Evolutionary conservation across 306 rosid genomes (phyloP).

Genomic region (Castanea mollissima): DNA sequence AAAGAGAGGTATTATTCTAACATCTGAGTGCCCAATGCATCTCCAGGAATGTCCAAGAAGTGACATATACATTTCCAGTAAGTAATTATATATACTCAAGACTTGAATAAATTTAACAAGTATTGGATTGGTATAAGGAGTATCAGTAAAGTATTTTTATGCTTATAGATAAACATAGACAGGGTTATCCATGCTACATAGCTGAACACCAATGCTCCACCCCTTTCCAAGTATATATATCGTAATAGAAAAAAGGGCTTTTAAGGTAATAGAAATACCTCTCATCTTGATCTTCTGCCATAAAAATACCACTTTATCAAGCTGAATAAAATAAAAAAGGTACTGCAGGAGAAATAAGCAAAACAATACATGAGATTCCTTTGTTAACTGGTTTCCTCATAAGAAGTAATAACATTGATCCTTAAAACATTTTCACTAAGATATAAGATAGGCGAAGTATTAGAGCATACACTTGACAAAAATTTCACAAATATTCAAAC

Average conservation of each 20-base stretch:
- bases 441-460: not conserved
- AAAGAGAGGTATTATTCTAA: not conserved
- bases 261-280: constrained; percentile 40
- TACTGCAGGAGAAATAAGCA: constrained; percentile 45
- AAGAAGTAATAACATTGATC: not conserved
- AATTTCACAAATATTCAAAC: not conserved
- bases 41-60: not conserved
- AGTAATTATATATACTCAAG: not conserved
- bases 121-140: not conserved
- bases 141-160: not conserved
- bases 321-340: constrained; percentile 70
- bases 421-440: not conserved
- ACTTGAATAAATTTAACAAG: not conserved
- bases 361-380: constrained; percentile 12
- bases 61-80: not conserved
- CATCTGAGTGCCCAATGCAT: not conserved
- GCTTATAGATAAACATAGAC: not conserved
- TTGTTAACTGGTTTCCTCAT: constrained; percentile 13
- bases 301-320: constrained; percentile 29
- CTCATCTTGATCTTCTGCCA: constrained; percentile 18
- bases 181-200: not conserved
- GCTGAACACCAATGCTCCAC: not conserved
- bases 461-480: not conserved
- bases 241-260: not conserved
- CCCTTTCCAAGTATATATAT: not conserved